Evolutionary conservation across 75 land plant species (phyloP).

Genomic region (Pinus albicaulis): DNA sequence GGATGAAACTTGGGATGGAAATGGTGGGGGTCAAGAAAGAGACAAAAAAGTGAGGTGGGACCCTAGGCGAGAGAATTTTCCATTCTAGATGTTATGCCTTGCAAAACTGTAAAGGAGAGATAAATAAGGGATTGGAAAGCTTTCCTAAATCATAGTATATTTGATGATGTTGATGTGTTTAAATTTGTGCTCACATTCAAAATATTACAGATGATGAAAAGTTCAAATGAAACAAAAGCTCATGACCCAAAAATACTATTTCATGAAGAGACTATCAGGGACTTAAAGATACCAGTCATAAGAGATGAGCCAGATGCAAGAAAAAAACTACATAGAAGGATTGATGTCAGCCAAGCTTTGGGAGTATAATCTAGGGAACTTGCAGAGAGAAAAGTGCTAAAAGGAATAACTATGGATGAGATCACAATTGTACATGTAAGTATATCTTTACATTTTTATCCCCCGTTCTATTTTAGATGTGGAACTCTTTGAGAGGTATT

Average conservation of each 20-base stretch:
- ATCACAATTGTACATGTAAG: slow-evolving; percentile 92
- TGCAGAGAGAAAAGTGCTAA: slow-evolving; percentile 74
- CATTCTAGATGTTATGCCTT: slow-evolving; percentile 84
- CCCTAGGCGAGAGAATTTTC: slow-evolving; percentile 80
- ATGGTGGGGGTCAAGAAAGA: slow-evolving; percentile 90
- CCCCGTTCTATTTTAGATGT: not conserved
- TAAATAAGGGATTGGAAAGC: slow-evolving; percentile 88
- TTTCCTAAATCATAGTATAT: slow-evolving; percentile 82
- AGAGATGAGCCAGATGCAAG: slow-evolving; percentile 70
- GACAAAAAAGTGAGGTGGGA: slow-evolving; percentile 43
- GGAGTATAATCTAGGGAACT: slow-evolving; percentile 50
- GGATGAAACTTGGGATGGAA: slow-evolving; percentile 91
- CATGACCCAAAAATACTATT: slow-evolving; percentile 4
- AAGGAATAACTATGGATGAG: slow-evolving; percentile 97
- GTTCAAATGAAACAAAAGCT: not conserved
- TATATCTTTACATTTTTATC: not conserved
- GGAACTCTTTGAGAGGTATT: not conserved
- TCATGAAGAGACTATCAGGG: slow-evolving; percentile 63
- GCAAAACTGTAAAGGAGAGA: slow-evolving; percentile 91
- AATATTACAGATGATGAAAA: slow-evolving; percentile 16
- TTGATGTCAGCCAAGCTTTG: slow-evolving; percentile 53
- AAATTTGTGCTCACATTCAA: slow-evolving; percentile 61
- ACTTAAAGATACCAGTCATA: slow-evolving; percentile 53
- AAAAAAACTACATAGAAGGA: slow-evolving; percentile 54
- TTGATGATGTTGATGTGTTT: slow-evolving; percentile 81